Evolutionary conservation across 345 rosid species (phyloP), one percentile per base, ranked within the genome.

Genomic region (Carallia pectinifolia): DNA sequence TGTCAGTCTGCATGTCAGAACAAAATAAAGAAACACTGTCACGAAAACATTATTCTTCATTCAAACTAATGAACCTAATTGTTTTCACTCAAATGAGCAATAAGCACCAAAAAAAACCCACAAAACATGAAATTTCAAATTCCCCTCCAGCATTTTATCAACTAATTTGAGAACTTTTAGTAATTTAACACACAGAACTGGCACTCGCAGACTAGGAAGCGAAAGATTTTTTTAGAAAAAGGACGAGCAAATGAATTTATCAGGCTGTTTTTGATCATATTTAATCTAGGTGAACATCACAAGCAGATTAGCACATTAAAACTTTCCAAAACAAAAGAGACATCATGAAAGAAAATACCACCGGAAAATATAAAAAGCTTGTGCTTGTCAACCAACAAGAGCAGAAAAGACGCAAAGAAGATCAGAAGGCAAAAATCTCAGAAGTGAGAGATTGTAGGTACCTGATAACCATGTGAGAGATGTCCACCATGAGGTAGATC

Each of bases 401-500:
- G 56, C 27, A 52, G 53, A 18, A 52, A 61, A 63, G 17, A 53
- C n/a, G 9, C 9, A 39, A 31, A 33, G 53, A 8, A 62, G 15
- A 70, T 61, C 36, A 64, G 58, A 12, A 71, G 6, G 60, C 18
- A 47, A 23, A 36, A 29, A 54, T 34, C 13, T 33, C 30, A 9
- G 6, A 67, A 27, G n/a, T 55, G 38, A 74, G 18, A 55, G 12
- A 56, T 58, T 58, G 4, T 34, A 67, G 29, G 81, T 71, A 93
- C 98, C 97, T 94, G 97, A 74, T 91, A 94, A 81, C 98, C 98
- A 77, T 94, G 98, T 69, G 98, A 94, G 83, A 94, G 97, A 84
- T 94, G 98, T 36, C 98, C 98, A 15, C 98, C 98, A 84, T 94
- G 98, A 55, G 98, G 98, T 50, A 94, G 85, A 75, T 94, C 98